Evolutionary conservation across 139 green algal species (phyloP).

Genomic region (Tetradesmus obliquus): DNA sequence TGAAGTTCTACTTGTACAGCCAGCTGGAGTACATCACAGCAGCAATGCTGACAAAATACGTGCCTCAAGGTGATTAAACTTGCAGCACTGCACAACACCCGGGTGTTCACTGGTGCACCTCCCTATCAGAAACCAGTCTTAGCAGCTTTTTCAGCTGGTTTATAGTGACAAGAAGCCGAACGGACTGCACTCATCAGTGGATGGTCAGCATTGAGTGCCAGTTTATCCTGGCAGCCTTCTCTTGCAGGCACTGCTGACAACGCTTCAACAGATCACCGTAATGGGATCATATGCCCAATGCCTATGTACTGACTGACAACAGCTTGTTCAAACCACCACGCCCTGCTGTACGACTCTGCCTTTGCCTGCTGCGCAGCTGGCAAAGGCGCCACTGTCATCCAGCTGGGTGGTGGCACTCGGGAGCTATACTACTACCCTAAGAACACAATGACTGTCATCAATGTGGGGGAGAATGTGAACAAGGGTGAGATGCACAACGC

Average conservation of each 20-base stretch:
- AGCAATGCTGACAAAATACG: conserved; percentile 67
- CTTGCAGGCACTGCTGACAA: too few species aligned
- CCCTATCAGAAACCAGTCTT: too few species aligned
- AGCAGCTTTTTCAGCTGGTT: too few species aligned
- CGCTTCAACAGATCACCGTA: not conserved
- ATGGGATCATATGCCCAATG: too few species aligned
- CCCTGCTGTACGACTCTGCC: not conserved
- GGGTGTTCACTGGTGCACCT: too few species aligned
- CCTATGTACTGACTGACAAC: not conserved
- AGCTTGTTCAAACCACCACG: not conserved
- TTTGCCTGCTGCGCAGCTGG: conserved; percentile 25
- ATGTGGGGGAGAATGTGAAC: conserved; percentile 60
- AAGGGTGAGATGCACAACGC: conserved; percentile 12
- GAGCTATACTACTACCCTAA: conserved; percentile 80
- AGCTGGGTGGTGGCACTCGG: conserved; percentile 65
- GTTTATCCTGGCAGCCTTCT: too few species aligned
- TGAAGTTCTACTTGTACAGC: conserved; percentile 61
- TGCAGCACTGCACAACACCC: not conserved
- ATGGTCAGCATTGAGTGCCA: too few species aligned
- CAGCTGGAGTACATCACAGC: conserved; percentile 73
- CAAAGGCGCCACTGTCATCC: conserved; percentile 50
- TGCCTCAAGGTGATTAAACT: conserved; percentile 48
- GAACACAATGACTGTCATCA: conserved; percentile 54
- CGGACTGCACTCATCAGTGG: too few species aligned
- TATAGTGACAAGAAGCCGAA: too few species aligned